Base-by-base conservation (phyloP, 2,329 filamentous ascomycete species). In the Ceratocystis harringtonii region DNA sequence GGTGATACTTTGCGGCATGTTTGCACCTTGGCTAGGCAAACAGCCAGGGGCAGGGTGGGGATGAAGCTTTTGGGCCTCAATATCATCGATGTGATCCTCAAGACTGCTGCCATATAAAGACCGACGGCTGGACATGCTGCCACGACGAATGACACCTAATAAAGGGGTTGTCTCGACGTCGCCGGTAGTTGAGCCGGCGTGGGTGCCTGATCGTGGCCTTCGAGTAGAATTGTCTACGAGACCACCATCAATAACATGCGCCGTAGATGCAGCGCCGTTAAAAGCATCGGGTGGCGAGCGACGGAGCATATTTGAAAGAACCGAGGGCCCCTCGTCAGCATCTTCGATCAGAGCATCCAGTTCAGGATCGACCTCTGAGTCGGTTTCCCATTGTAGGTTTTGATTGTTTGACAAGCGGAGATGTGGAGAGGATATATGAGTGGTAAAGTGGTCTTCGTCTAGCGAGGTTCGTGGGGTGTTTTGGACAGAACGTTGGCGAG, bases 281-380 rank as follows among this genome's bases (percentile, higher is more conserved):
- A 71, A 68, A 28, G 75, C 75, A 45, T 77, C 74, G 2, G 79
- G 78, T 8, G 80, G 78, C 3, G 80, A 81, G 61, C 74, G 75
- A 71, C 75, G 79, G 62, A 83, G 73, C 70, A 83, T 77, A 67
- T 75, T 80, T 5, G 80, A 74, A 36, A 83, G 71, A 57, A 79
- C 75, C 3, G 78, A 81, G 0, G 75, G 76, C 0, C 75, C 75
- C 19, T 74, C 73, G n/a, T 69, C 66, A 17, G 69, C 67, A 10
- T 57, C 69, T 25, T 69, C 69, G 1, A 61, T 36, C 45, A 62
- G 62, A n/a, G 63, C 60, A 62, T 67, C 66, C 44, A 55, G 61
- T 10, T 60, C 65, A 44, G 61, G 61, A 10, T 65, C 66, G 50
- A 43, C 19, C 41, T 65, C 63, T 22, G 52, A 45, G n/a, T 57